phyloP scores from a whole-genome alignment of 495 filamentous ascomycete genomes.

The Lasiosphaeriaceae sp. region DNA sequence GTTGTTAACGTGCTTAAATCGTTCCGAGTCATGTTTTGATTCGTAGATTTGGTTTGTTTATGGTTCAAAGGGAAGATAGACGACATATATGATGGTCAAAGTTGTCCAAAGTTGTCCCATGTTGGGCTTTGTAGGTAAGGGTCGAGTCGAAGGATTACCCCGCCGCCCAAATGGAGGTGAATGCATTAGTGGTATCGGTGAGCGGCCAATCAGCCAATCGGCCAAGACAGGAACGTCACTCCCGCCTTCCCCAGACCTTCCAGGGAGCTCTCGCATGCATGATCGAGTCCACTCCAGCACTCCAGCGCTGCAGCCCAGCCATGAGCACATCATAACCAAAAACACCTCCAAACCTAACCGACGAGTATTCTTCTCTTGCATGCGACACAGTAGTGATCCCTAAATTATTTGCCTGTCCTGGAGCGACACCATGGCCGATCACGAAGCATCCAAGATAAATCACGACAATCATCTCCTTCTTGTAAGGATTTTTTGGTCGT shows the following conservation, averaged over 20 bases:
- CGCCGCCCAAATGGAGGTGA: neutral
- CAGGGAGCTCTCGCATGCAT: neutral
- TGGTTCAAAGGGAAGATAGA: too few species aligned
- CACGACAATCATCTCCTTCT: constrained; percentile 47
- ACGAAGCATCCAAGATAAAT: constrained; percentile 41
- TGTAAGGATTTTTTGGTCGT: constrained; percentile 24
- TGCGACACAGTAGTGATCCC: neutral
- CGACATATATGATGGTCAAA: too few species aligned
- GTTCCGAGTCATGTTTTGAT: too few species aligned
- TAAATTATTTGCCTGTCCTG: neutral
- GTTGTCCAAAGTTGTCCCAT: too few species aligned
- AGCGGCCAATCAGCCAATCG: neutral
- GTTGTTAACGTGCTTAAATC: too few species aligned
- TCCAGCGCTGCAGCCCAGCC: neutral
- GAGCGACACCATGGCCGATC: constrained; percentile 38
- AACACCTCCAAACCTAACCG: neutral
- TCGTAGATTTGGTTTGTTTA: too few species aligned
- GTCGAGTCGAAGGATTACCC: neutral
- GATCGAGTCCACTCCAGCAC: neutral
- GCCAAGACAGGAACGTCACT: neutral
- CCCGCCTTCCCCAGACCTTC: neutral
- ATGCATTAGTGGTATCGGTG: too few species aligned
- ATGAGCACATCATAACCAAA: neutral
- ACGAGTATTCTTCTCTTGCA: neutral
- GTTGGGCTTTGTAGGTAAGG: too few species aligned